These are phyloP conservation scores for Nemania abortiva DNA, from an alignment of 2,329 filamentous ascomycete species.

Conservation along the genomic window DNA sequence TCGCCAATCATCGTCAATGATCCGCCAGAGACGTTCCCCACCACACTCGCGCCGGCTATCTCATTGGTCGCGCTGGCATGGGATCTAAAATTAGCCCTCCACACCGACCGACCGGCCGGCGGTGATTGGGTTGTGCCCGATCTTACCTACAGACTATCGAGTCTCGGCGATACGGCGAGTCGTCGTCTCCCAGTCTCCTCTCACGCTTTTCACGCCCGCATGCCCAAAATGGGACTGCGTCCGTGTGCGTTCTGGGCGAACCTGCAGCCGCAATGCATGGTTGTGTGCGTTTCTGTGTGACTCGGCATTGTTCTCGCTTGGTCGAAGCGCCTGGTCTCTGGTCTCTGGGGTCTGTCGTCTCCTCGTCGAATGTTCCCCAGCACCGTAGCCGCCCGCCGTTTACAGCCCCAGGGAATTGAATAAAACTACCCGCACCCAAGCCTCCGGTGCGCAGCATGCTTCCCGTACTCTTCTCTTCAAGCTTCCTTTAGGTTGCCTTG, in stretches of 20 bases:
- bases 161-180: slow-evolving; percentile 43
- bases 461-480: slow-evolving; percentile 45
- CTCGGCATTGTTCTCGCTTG: slow-evolving; percentile 34
- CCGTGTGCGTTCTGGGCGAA: slow-evolving; percentile 44
- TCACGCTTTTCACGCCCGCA: slow-evolving; percentile 44
- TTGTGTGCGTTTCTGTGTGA: slow-evolving; percentile 44
- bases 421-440: slow-evolving; percentile 51
- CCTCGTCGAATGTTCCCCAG: slow-evolving; percentile 41
- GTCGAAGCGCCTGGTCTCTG: slow-evolving; percentile 48
- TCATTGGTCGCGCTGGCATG: slow-evolving; percentile 42
- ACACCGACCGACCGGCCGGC: slow-evolving; percentile 32
- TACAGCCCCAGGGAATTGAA: slow-evolving; percentile 44
- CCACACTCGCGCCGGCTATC: slow-evolving; percentile 42
- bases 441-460: slow-evolving; percentile 43
- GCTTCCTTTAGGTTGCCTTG: slow-evolving; percentile 51
- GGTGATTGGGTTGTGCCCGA: slow-evolving; percentile 47
- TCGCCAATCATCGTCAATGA: slow-evolving; percentile 38
- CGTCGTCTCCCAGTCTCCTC: slow-evolving; percentile 35
- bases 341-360: neutral
- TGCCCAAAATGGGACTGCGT: slow-evolving; percentile 47
- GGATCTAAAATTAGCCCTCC: slow-evolving; percentile 51
- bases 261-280: slow-evolving; percentile 45
- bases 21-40: slow-evolving; percentile 35
- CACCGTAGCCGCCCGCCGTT: slow-evolving; percentile 50
- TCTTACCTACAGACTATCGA: slow-evolving; percentile 36